Evolutionary conservation across 2,329 filamentous ascomycete genomes (phyloP).

Genomic region (Trichoderma guizhouense): DNA sequence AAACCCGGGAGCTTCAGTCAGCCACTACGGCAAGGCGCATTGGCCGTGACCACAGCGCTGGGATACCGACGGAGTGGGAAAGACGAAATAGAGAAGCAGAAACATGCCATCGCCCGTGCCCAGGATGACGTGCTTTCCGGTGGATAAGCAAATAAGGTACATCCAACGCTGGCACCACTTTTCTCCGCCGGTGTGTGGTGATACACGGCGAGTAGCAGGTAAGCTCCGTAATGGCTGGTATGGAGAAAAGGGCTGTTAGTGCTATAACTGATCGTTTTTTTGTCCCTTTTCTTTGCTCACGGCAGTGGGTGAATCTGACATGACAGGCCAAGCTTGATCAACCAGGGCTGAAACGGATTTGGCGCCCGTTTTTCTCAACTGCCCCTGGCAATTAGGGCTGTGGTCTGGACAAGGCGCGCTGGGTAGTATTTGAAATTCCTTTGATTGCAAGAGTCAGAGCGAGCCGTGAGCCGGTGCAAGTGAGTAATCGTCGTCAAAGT

Average conservation of each 20-base stretch:
- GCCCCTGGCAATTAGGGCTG: conserved; percentile 13
- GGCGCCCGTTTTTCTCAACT: not conserved
- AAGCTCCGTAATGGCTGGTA: not conserved
- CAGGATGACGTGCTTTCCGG: conserved; percentile 4
- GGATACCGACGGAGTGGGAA: not conserved
- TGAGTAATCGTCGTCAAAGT: not conserved
- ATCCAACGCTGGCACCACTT: not conserved
- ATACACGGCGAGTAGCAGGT: not conserved
- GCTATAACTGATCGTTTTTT: not conserved
- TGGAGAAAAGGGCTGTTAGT: not conserved
- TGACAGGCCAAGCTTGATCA: not conserved
- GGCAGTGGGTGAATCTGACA: conserved; percentile 10
- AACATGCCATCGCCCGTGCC: conserved; percentile 6
- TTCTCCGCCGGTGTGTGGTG: not conserved
- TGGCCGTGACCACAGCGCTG: conserved; percentile 10
- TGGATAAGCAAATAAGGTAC: not conserved
- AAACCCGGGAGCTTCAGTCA: not conserved
- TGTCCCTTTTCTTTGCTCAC: not conserved
- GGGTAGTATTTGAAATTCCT: not conserved
- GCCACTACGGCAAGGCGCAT: conserved; percentile 9
- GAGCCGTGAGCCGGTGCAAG: not conserved
- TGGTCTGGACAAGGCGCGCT: not conserved
- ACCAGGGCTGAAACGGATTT: conserved; percentile 10
- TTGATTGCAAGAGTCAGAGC: not conserved
- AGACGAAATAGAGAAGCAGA: not conserved